These are phyloP conservation scores for Hypoxylon sp. DNA, from an alignment of 2,329 filamentous ascomycete species.

Conservation along the genomic window DNA sequence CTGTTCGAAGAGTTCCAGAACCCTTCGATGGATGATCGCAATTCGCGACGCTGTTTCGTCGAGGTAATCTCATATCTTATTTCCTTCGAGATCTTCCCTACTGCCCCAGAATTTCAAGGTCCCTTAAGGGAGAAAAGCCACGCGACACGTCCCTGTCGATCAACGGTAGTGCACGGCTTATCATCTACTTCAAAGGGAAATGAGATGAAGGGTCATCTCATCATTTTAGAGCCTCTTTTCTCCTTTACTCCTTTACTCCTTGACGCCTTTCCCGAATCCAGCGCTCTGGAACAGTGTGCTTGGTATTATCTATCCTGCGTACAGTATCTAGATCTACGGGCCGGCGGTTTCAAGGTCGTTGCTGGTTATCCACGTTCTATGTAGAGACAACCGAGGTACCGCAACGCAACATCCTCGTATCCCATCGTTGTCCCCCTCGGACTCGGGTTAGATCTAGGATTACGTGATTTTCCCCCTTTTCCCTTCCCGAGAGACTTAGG, in stretches of 20 bases:
- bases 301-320: slow-evolving; percentile 7
- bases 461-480: slow-evolving; percentile 35
- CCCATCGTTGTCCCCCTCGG: slow-evolving; percentile 3
- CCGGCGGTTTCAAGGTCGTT: slow-evolving; percentile 22
- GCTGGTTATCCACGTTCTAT: slow-evolving; percentile 1
- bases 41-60: slow-evolving; percentile 9
- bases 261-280: slow-evolving; percentile 34
- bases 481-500: slow-evolving; percentile 32
- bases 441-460: slow-evolving; percentile 25
- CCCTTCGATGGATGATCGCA: slow-evolving; percentile 30
- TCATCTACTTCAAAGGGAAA: slow-evolving; percentile 43
- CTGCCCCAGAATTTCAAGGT: slow-evolving; percentile 21
- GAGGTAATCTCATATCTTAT: slow-evolving; percentile 21
- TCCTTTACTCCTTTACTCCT: not conserved
- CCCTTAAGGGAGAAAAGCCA: slow-evolving; percentile 17
- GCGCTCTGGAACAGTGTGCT: slow-evolving; percentile 30
- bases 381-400: slow-evolving; percentile 1
- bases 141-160: slow-evolving; percentile 37
- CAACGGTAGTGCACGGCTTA: slow-evolving; percentile 33
- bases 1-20: slow-evolving; percentile 31
- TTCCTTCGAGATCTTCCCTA: slow-evolving; percentile 31
- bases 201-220: slow-evolving; percentile 4
- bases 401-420: slow-evolving; percentile 1
- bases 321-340: slow-evolving; percentile 28
- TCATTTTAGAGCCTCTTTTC: slow-evolving; percentile 10